Conservation (phyloP, 2,329 filamentous ascomycete genomes). For the Epichloe festucae region DNA sequence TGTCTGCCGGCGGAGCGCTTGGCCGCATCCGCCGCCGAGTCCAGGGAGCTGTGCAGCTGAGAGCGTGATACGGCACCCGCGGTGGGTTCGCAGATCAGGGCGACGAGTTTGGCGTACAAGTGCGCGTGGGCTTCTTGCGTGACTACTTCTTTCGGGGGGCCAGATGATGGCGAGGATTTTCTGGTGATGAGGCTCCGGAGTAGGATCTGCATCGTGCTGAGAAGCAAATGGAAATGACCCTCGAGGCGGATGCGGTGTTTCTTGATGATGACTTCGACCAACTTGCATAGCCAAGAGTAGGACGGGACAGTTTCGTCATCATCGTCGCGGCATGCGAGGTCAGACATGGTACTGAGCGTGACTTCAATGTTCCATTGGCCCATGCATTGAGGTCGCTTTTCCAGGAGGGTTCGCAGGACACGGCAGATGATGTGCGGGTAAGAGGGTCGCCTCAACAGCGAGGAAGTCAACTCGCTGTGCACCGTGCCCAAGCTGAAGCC, state of each 20-base stretch:
- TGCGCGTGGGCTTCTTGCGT: slow-evolving; percentile 33
- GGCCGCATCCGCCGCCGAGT: slow-evolving; percentile 47
- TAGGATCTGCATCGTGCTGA: slow-evolving; percentile 41
- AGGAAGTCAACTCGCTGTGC: slow-evolving; percentile 28
- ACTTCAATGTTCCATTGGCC: slow-evolving; percentile 46
- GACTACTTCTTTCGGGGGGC: slow-evolving; percentile 8
- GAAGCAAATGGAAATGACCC: slow-evolving; percentile 47
- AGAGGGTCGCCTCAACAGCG: slow-evolving; percentile 18
- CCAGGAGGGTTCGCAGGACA: slow-evolving; percentile 32
- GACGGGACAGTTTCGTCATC: slow-evolving; percentile 19
- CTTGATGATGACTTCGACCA: slow-evolving; percentile 43
- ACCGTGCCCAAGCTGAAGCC: slow-evolving; percentile 26
- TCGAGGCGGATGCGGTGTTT: slow-evolving; percentile 48
- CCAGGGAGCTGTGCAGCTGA: slow-evolving; percentile 32
- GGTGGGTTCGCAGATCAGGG: slow-evolving; percentile 46
- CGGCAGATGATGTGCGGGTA: slow-evolving; percentile 28
- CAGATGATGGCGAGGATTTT: slow-evolving; percentile 9
- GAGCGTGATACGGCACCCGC: slow-evolving; percentile 39
- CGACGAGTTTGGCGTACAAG: slow-evolving; percentile 41
- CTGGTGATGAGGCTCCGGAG: slow-evolving; percentile 35
- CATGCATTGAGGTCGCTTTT: slow-evolving; percentile 36
- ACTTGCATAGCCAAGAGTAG: slow-evolving; percentile 35
- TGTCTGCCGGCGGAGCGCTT: slow-evolving; percentile 48
- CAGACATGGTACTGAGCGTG: slow-evolving; percentile 33
- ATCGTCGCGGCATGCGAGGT: slow-evolving; percentile 17